Evolutionary conservation across 2,329 filamentous ascomycete genomes (phyloP), one percentile per base, ranked within the genome.

Genomic region (Trichoderma oligosporum): DNA sequence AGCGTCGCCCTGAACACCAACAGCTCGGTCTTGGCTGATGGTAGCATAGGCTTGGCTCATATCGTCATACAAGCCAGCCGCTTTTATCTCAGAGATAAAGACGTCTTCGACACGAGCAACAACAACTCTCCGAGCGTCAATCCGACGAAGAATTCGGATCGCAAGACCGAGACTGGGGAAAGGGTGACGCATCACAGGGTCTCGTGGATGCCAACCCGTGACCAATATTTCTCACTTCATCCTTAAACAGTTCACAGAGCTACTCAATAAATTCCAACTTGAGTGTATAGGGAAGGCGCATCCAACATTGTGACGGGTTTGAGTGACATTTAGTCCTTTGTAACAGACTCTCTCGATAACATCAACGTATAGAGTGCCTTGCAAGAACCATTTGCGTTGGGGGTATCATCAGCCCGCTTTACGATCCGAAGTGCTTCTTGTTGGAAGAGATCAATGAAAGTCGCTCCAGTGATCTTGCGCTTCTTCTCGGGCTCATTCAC

Each of bases 401-500:
- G 72, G 0, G 86, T 86, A 67, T 86, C 78, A 61, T 84, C 82
- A 0, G 88, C 88, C 25, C 80, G 83, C 55, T 82, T 82, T 62
- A 91, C 89, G 47, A 95, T 92, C 64, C 72, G 70, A 38, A 74
- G 66, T 2, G 89, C 91, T 70, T 91, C 86, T 59, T 85, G 78
- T 72, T 96, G 87, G 73, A 96, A 97, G 25, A 96, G 75, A 64
- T 79, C 80, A 62, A 79, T 78, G 71, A 66, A 79, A 42, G 82
- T 89, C 61, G 80, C 82, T 56, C 91, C 91, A 61, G 97, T 97
- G 65, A 97, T 85, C 76, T 95, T 96, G 56, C 91, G 82, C 80
- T 96, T 97, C 69, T 82, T 82, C 74, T 97, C 92, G 0, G 93
- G 92, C 22, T 85, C 90, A 0, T 75, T 77, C 25, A 96, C 83